Evolutionary conservation across 495 filamentous ascomycete species (phyloP), one percentile per base, ranked within the genome.

Genomic region (Stereocaulon alpinum): DNA sequence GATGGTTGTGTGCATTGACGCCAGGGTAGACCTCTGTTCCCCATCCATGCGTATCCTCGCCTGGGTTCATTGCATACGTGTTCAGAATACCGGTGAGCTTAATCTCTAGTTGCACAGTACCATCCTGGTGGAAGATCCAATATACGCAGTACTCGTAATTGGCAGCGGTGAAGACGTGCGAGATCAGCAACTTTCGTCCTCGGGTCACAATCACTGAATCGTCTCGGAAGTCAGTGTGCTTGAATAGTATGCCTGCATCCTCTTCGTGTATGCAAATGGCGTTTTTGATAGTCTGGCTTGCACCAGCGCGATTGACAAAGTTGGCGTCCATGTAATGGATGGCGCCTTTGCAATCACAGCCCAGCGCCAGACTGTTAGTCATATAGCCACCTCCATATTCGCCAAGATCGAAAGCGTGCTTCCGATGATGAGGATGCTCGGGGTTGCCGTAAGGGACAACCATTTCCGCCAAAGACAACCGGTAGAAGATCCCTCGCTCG

Each of bases 201-300:
- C 92, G 85, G 14, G 91, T 95, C 24, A 95, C 88, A 55, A 94
- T 86, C 51, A 85, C 81, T 0, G 86, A 87, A 45, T 91, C 86
- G 69, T 96, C 91, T 51, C 92, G 85, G 82, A 95, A 96, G 70
- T 97, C 91, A 49, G 84, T 89, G 75, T 97, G 92, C 74, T 97
- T 97, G 78, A 93, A 96, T 11, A 96, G 77, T 60, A 97, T 93
- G 6, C 92, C 92, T 4, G 82, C 80, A 66, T 97, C 92, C 74
- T 96, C 91, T 72, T 97, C 92, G 75, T 97, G 92, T 61, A 96
- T 91, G 70, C 92, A 97, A 68, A 97, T 91, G 45, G 91, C 92
- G 66, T 96, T 96, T 74, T 93, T 91, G 72, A 96, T 90, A 37
- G 85, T 87, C 34, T 82, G 83, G 37, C 84, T 74, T 6, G 80